These are phyloP conservation scores for Ophiostoma pallidulum DNA, from an alignment of 2,329 filamentous ascomycete species.

Conservation along the genomic window DNA sequence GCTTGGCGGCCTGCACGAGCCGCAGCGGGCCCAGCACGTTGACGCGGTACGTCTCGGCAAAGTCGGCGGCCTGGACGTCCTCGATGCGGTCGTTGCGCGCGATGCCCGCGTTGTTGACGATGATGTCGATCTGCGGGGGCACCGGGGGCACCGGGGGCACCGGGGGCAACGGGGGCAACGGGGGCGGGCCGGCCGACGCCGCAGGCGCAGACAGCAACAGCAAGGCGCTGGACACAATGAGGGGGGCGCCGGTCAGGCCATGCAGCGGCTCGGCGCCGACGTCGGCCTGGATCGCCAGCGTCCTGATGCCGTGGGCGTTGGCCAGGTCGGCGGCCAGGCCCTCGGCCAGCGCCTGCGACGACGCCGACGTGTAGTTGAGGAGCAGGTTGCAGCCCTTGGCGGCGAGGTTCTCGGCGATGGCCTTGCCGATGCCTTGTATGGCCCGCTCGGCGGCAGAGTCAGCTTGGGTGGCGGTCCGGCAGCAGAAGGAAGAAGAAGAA, in stretches of 20 bases:
- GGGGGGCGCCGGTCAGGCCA: too few species aligned
- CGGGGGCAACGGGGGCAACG: too few species aligned
- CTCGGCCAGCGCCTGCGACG: slow-evolving; percentile 34
- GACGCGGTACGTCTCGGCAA: slow-evolving; percentile 62
- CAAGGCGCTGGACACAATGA: too few species aligned
- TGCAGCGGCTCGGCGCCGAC: slow-evolving; percentile 51
- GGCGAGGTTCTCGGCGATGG: slow-evolving; percentile 58
- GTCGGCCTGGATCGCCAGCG: slow-evolving; percentile 60
- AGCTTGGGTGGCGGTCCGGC: too few species aligned
- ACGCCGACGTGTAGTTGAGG: slow-evolving; percentile 55
- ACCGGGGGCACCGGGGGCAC: too few species aligned
- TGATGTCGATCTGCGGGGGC: slow-evolving; percentile 73
- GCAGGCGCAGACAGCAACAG: too few species aligned
- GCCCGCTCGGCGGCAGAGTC: too few species aligned
- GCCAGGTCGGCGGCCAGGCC: slow-evolving; percentile 56
- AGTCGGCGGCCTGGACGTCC: slow-evolving; percentile 55
- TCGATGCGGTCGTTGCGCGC: slow-evolving; percentile 55
- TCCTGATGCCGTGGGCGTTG: slow-evolving; percentile 47
- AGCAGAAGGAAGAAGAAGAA: slow-evolving; percentile 2
- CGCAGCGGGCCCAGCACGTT: slow-evolving; percentile 78
- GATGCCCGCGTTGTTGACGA: slow-evolving; percentile 79
- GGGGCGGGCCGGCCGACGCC: too few species aligned
- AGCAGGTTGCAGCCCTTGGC: slow-evolving; percentile 60
- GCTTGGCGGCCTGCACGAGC: slow-evolving; percentile 62
- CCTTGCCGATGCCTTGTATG: slow-evolving; percentile 58